These are phyloP conservation scores for Aspergillus jensenii DNA, from an alignment of 2,329 filamentous ascomycete genomes.

Conservation along the genomic window DNA sequence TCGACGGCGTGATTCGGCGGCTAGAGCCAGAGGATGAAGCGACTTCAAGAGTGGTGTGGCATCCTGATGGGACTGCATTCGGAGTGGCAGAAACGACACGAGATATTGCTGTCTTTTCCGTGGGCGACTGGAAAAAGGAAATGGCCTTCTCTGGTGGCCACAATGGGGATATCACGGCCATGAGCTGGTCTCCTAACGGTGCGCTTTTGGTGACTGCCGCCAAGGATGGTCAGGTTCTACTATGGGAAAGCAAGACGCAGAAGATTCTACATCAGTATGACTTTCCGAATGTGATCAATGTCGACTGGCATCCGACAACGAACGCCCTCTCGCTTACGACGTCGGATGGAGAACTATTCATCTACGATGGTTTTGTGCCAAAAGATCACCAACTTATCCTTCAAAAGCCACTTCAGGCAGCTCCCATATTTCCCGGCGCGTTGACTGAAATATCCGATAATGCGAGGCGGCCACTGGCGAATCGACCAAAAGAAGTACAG, in stretches of 20 bases:
- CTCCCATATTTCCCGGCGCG: constrained; percentile 83
- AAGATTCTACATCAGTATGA: constrained; percentile 74
- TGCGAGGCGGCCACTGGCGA: constrained; percentile 55
- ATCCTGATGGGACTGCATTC: constrained; percentile 91
- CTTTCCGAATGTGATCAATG: constrained; percentile 78
- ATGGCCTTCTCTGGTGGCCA: constrained; percentile 76
- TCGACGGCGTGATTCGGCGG: constrained; percentile 81
- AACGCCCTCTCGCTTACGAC: constrained; percentile 92
- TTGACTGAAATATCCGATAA: constrained; percentile 69
- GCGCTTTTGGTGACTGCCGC: constrained; percentile 71
- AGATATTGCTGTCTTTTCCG: constrained; percentile 85
- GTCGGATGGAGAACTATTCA: constrained; percentile 88
- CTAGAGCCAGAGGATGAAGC: constrained; percentile 75
- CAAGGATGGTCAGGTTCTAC: constrained; percentile 49
- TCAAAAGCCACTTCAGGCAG: constrained; percentile 63
- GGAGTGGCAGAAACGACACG: constrained; percentile 78
- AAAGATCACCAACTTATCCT: constrained; percentile 50
- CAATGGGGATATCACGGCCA: constrained; percentile 77
- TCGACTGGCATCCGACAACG: constrained; percentile 86
- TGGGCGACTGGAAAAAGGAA: constrained; percentile 85
- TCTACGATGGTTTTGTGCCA: constrained; percentile 64
- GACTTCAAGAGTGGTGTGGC: constrained; percentile 78
- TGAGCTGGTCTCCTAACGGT: constrained; percentile 94
- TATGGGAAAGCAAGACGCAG: constrained; percentile 92
- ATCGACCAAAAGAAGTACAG: constrained; percentile 57